A percentile compares a stretch with the other conserved stretches of the same genome.
Evolutionary conservation across 345 rosid species (phyloP).

Genomic region (Cardamine occulta): DNA sequence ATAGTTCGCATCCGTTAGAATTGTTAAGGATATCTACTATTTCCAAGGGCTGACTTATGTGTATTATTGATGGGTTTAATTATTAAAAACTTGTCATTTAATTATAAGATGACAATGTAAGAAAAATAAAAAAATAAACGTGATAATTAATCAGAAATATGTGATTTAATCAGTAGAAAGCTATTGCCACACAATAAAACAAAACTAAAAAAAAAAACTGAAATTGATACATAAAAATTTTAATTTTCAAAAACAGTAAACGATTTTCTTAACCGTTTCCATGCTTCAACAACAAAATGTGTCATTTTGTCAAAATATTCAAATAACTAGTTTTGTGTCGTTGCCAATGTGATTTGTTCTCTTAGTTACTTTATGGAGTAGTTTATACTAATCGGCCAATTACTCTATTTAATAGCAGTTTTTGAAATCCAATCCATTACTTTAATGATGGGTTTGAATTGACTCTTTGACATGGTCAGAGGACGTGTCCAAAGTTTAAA

Average conservation of each 20-base stretch:
- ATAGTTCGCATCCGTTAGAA: neutral
- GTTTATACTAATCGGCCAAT: neutral
- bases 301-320: no score
- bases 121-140: neutral
- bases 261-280: neutral
- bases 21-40: neutral
- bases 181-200: neutral
- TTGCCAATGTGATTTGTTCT: neutral
- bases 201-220: neutral
- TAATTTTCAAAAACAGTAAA: neutral
- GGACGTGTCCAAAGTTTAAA: neutral
- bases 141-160: neutral
- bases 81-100: neutral
- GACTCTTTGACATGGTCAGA: slow-evolving; percentile 20
- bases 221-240: neutral
- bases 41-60: neutral
- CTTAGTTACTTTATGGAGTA: no score
- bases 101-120: neutral
- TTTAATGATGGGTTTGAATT: slow-evolving; percentile 6
- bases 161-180: neutral
- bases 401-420: neutral
- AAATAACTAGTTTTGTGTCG: neutral
- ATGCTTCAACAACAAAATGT: neutral
- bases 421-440: slow-evolving; percentile 7
- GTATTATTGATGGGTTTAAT: slow-evolving; percentile 9